Conservation (phyloP, 192 early-diverging fungal genomes). For the Backusella morwellensis region DNA sequence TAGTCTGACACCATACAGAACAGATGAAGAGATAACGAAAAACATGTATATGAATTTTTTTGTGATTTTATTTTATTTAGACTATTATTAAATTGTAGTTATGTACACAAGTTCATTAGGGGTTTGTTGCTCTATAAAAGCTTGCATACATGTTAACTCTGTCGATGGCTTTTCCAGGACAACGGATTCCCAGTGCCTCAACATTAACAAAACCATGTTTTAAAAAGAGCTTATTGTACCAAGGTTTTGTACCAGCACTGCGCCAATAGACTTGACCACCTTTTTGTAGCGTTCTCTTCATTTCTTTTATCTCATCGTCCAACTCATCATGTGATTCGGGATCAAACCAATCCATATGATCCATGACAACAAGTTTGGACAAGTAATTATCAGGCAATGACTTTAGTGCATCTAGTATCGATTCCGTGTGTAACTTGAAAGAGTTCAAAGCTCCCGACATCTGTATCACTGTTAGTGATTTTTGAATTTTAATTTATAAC, state of each 20-base stretch:
- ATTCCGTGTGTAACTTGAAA: conserved; percentile 78
- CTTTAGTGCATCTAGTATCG: conserved; percentile 67
- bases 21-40: not conserved
- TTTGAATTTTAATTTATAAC: not conserved
- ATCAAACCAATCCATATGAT: conserved; percentile 88
- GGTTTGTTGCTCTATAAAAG: conserved; percentile 49
- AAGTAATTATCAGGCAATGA: conserved; percentile 63
- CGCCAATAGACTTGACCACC: conserved; percentile 82
- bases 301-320: conserved; percentile 64
- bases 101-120: not conserved
- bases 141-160: conserved; percentile 87
- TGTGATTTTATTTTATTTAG: not conserved
- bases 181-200: conserved; percentile 63
- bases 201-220: conserved; percentile 63
- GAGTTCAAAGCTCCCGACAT: conserved; percentile 46
- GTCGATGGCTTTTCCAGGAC: conserved; percentile 64
- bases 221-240: conserved; percentile 79
- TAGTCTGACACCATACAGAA: too few species aligned
- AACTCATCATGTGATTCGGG: conserved; percentile 48
- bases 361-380: conserved; percentile 78
- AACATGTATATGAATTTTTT: not conserved
- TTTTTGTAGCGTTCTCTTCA: conserved; percentile 53
- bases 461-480: conserved; percentile 5
- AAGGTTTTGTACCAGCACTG: conserved; percentile 74
- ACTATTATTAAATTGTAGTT: not conserved